Percentiles rank a stretch among this genome's conserved stretches.
Evolutionary conservation across 441 rosid genomes (phyloP).

Genomic region (Biscutella laevigata): DNA sequence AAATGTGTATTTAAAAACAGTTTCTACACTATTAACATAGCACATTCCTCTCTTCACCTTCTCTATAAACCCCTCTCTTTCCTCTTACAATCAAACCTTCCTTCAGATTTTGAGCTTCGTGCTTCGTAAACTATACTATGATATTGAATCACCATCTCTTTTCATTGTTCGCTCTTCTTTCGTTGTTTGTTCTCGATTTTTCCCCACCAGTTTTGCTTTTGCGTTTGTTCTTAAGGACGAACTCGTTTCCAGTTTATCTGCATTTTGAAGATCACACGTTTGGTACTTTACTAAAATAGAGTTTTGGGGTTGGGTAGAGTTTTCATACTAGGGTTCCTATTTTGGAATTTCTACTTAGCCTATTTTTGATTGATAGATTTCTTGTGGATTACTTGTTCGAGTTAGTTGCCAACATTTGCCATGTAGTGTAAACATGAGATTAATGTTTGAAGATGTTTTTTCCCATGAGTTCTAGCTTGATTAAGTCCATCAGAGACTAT

Average conservation of each 20-base stretch:
- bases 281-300: constrained; percentile 18
- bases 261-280: constrained; percentile 24
- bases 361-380: no score
- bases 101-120: neutral
- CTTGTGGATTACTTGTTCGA: neutral
- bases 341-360: neutral
- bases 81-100: constrained; percentile 13
- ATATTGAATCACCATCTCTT: constrained; percentile 2
- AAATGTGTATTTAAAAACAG: no score
- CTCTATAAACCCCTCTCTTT: constrained; percentile 10
- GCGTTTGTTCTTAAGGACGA: neutral
- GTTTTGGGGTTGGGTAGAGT: neutral
- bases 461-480: neutral
- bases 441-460: neutral
- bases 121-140: neutral
- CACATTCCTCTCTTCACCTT: constrained; percentile 9
- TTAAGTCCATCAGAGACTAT: neutral
- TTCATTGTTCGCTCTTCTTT: neutral
- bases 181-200: neutral
- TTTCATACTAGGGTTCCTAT: constrained; percentile 17
- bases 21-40: no score
- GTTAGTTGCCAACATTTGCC: neutral
- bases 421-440: neutral
- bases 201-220: neutral
- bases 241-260: neutral